phyloP scores from a whole-genome alignment of 2,329 filamentous ascomycete genomes.

The Clarireedia sp. region DNA sequence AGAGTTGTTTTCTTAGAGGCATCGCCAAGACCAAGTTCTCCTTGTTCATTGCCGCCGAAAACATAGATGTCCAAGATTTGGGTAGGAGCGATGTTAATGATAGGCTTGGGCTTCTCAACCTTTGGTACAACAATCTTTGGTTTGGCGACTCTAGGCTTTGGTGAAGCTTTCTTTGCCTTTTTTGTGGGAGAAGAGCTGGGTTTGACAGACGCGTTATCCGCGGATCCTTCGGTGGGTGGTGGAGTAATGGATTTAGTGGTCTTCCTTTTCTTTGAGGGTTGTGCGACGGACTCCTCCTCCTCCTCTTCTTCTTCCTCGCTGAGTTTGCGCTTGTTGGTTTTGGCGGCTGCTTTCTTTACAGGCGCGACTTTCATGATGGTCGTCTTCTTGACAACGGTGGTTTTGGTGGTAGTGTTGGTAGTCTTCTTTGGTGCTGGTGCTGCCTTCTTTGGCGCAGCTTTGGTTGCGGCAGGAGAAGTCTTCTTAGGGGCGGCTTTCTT shows the following conservation, averaged over 20 bases:
- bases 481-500: slow-evolving; percentile 17
- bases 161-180: background rate
- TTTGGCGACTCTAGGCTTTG: slow-evolving; percentile 4
- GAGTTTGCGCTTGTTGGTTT: slow-evolving; percentile 7
- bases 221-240: background rate
- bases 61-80: slow-evolving; percentile 65
- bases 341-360: slow-evolving; percentile 1
- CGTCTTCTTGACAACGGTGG: slow-evolving; percentile 1
- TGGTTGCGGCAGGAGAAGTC: slow-evolving; percentile 16
- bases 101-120: slow-evolving; percentile 5
- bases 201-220: background rate
- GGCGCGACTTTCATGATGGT: slow-evolving; percentile 1
- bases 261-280: slow-evolving; percentile 1
- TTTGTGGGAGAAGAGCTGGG: background rate
- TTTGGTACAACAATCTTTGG: background rate
- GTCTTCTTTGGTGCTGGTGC: slow-evolving; percentile 3
- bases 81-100: slow-evolving; percentile 54
- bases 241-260: background rate
- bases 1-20: slow-evolving; percentile 60
- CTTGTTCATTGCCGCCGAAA: slow-evolving; percentile 68
- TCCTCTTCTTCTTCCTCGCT: slow-evolving; percentile 1
- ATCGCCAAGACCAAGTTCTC: slow-evolving; percentile 71
- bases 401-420: background rate
- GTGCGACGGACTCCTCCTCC: background rate
- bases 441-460: slow-evolving; percentile 1